phyloP scores from a whole-genome alignment of 1,139 yeast genomes.

The Zygosaccharomyces pseudobailii region DNA sequence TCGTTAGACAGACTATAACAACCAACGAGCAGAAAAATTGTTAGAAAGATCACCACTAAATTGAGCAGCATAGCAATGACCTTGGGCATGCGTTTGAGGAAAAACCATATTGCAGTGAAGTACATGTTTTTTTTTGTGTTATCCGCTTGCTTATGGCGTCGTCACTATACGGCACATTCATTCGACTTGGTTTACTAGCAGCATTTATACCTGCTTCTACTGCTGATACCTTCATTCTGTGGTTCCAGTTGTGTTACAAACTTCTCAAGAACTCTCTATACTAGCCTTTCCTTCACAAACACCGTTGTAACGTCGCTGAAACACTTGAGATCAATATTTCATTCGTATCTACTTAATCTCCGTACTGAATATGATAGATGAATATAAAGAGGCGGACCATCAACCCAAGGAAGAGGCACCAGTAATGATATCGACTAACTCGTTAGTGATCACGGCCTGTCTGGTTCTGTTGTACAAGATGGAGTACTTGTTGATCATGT shows the following conservation, averaged over 20 bases:
- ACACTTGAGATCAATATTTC: constrained; percentile 2
- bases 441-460: constrained; percentile 99
- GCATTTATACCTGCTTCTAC: background rate
- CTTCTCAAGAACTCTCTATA: background rate
- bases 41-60: constrained; percentile 27
- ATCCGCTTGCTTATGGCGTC: background rate
- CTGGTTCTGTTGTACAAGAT: constrained; percentile 99
- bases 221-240: background rate
- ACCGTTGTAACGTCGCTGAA: background rate
- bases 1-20: constrained; percentile 25
- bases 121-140: constrained; percentile 12
- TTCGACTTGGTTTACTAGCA: background rate
- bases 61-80: constrained; percentile 25
- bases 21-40: constrained; percentile 30
- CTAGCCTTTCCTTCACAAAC: background rate
- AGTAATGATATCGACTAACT: constrained; percentile 97
- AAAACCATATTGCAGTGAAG: constrained; percentile 20
- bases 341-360: constrained; percentile 4
- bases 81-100: constrained; percentile 29
- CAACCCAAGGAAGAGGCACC: constrained; percentile 99
- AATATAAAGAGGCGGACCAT: constrained; percentile 16
- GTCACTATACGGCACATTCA: background rate
- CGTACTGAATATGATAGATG: constrained; percentile 9
- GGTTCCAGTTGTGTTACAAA: background rate
- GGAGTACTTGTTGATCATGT: constrained; percentile 93